Evolutionary conservation across 106 monocot species (phyloP).

Genomic region (Phalaenopsis aphrodite): DNA sequence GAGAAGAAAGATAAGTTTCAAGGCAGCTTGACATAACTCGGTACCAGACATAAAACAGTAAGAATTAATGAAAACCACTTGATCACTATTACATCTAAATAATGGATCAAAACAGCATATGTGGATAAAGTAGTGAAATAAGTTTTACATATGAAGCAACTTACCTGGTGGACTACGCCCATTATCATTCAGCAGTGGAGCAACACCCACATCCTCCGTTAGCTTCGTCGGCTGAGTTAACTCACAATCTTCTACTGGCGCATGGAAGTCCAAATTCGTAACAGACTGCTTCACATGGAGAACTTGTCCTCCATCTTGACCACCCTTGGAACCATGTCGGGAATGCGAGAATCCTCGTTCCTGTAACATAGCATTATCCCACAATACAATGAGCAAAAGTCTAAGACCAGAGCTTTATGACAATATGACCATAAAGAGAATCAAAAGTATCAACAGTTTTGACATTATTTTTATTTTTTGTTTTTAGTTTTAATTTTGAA

Average conservation of each 20-base stretch:
- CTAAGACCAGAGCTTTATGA: background rate
- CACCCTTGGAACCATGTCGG: constrained; percentile 31
- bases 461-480: no score
- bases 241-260: background rate
- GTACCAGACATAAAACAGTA: background rate
- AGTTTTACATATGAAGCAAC: background rate
- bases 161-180: constrained; percentile 17
- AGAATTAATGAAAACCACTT: constrained; percentile 1
- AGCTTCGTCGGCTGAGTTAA: background rate
- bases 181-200: background rate
- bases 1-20: no score
- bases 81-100: background rate
- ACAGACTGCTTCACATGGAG: background rate
- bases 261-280: background rate
- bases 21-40: background rate
- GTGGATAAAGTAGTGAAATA: background rate
- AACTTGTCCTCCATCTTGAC: constrained; percentile 13
- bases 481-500: no score
- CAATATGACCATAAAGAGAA: background rate
- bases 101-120: background rate
- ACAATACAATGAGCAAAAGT: background rate
- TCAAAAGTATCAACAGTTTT: background rate
- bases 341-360: constrained; percentile 39
- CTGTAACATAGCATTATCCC: constrained; percentile 18
- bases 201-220: constrained; percentile 1